These are phyloP conservation scores for Ramaria sp. DNA, from an alignment of 768 basidiomycete species.

Conservation along the genomic window DNA sequence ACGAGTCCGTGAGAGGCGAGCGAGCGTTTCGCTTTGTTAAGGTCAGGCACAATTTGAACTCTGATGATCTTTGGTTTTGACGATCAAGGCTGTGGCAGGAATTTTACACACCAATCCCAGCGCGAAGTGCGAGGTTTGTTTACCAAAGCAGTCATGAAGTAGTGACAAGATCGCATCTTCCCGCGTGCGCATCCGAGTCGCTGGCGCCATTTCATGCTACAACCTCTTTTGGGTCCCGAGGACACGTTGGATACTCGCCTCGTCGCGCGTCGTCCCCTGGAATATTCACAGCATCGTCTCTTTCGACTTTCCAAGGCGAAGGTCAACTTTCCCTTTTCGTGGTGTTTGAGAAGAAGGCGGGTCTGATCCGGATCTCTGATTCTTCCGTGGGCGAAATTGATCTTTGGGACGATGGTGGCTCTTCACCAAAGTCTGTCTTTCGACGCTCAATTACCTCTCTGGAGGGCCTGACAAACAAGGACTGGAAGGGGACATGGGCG, in stretches of 20 bases:
- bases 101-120: conserved; percentile 67
- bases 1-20: conserved; percentile 75
- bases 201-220: conserved; percentile 1
- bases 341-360: conserved; percentile 79
- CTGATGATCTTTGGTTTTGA: not conserved
- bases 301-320: conserved; percentile 17
- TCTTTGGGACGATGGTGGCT: conserved; percentile 28
- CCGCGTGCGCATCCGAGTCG: conserved; percentile 31
- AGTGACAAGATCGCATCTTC: conserved; percentile 26
- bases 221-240: not conserved
- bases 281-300: not conserved
- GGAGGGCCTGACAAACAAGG: conserved; percentile 30
- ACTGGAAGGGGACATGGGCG: conserved; percentile 35
- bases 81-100: conserved; percentile 35
- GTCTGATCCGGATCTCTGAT: conserved; percentile 71
- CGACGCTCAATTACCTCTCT: conserved; percentile 24
- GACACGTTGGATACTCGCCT: conserved; percentile 6
- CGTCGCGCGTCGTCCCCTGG: not conserved
- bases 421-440: conserved; percentile 14
- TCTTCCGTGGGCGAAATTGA: conserved; percentile 74
- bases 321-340: conserved; percentile 76
- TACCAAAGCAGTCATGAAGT: conserved; percentile 51
- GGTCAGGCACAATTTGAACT: conserved; percentile 26
- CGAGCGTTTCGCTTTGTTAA: conserved; percentile 76
- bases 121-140: conserved; percentile 59